These are phyloP conservation scores for Aspergillus sparsus DNA, from an alignment of 495 filamentous ascomycete genomes.

Conservation along the genomic window DNA sequence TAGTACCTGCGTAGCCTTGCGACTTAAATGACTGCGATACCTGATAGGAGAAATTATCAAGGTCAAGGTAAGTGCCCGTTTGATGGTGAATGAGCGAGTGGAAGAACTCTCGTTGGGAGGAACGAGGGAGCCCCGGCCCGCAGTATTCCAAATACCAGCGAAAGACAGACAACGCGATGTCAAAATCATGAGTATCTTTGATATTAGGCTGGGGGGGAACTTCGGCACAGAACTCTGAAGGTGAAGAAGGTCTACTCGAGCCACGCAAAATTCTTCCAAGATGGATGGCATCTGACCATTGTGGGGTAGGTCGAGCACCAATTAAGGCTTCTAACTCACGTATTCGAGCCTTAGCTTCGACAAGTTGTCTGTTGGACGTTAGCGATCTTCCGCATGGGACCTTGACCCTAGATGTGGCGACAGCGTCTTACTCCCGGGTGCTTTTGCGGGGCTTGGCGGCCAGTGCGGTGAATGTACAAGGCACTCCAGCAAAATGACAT, in stretches of 20 bases:
- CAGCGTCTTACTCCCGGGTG: constrained; percentile 26
- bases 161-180: constrained; percentile 26
- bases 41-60: constrained; percentile 27
- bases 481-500: constrained; percentile 26
- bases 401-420: background rate
- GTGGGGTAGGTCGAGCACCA: background rate
- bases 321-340: constrained; percentile 25
- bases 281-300: background rate
- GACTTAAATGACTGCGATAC: constrained; percentile 18
- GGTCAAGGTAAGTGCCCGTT: constrained; percentile 24
- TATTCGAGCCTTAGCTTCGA: constrained; percentile 28
- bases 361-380: constrained; percentile 23
- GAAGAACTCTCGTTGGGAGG: constrained; percentile 22
- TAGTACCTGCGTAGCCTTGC: constrained; percentile 6
- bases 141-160: constrained; percentile 29
- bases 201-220: background rate
- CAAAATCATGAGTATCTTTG: constrained; percentile 25
- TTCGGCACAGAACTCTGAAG: background rate
- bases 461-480: constrained; percentile 27
- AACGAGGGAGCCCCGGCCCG: constrained; percentile 25
- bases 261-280: background rate
- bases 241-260: background rate
- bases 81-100: constrained; percentile 24
- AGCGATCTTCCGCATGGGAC: background rate
- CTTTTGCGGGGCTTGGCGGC: constrained; percentile 21